A percentile compares a stretch with the other conserved stretches of the same genome.
Conservation (phyloP, 345 rosid species). For the Moricandia arvensis region DNA sequence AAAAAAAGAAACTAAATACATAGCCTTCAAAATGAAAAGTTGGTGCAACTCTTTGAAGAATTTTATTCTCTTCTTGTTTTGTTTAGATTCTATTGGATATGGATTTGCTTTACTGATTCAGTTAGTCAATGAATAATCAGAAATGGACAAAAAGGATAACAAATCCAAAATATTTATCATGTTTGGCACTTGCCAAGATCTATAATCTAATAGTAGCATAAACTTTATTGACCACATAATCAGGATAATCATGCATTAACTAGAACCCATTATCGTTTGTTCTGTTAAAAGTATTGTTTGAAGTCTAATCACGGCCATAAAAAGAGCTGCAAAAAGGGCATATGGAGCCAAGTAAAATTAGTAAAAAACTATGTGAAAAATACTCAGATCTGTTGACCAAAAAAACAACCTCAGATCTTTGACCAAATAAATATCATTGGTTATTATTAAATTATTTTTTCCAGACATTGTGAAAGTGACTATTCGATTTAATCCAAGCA, state of each 20-base stretch:
- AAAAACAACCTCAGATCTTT: constrained; percentile 33
- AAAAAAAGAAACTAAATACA: background rate
- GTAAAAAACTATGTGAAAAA: constrained; percentile 25
- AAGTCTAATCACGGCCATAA: constrained; percentile 27
- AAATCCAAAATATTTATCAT: background rate
- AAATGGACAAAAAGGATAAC: background rate
- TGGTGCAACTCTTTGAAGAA: background rate
- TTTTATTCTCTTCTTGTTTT: background rate
- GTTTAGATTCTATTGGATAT: background rate
- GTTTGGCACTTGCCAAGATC: constrained; percentile 29
- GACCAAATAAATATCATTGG: constrained; percentile 30
- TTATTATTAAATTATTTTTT: constrained; percentile 17
- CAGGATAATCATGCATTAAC: constrained; percentile 7
- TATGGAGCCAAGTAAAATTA: constrained; percentile 19
- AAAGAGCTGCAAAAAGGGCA: constrained; percentile 25
- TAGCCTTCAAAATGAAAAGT: background rate
- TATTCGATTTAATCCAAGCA: constrained; percentile 32
- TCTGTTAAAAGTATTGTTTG: background rate
- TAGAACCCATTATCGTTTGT: constrained; percentile 5
- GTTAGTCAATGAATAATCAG: background rate
- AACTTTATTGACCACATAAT: constrained; percentile 31
- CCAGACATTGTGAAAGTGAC: constrained; percentile 41
- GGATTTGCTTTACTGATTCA: background rate
- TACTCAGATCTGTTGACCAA: constrained; percentile 36
- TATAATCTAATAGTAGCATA: constrained; percentile 5